Evolutionary conservation across 2,329 filamentous ascomycete genomes (phyloP).

Genomic region (Aspergillus tamarii): DNA sequence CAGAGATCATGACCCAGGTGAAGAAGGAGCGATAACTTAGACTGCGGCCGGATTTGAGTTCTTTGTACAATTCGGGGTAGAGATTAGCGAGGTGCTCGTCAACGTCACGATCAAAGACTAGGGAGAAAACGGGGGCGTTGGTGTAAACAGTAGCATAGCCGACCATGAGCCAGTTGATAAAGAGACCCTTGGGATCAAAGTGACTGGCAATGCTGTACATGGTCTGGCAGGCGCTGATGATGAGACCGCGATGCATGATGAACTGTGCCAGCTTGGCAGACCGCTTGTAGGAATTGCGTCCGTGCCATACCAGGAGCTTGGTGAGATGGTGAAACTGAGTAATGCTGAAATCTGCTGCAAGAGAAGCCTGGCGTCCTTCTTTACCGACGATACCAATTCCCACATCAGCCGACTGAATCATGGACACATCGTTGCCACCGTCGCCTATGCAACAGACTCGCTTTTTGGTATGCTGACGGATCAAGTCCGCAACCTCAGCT

Average conservation of each 20-base stretch:
- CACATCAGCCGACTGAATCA: conserved; percentile 98
- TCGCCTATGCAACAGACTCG: conserved; percentile 97
- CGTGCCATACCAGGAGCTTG: conserved; percentile 98
- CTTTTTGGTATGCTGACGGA: conserved; percentile 89
- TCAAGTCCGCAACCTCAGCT: conserved; percentile 87
- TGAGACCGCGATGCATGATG: conserved; percentile 94
- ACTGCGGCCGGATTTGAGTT: conserved; percentile 84
- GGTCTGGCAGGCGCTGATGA: conserved; percentile 94
- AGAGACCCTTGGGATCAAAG: conserved; percentile 92
- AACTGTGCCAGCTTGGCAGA: conserved; percentile 96
- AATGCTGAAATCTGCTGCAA: conserved; percentile 96
- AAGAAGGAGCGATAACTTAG: conserved; percentile 95
- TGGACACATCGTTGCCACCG: conserved; percentile 96
- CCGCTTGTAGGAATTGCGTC: conserved; percentile 94
- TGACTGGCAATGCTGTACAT: conserved; percentile 93
- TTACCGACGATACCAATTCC: conserved; percentile 98
- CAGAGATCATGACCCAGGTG: conserved; percentile 90
- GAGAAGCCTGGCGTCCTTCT: conserved; percentile 89
- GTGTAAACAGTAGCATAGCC: conserved; percentile 97
- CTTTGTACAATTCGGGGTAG: conserved; percentile 97
- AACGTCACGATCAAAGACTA: conserved; percentile 93
- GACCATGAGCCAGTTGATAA: conserved; percentile 95
- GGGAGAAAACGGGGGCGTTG: conserved; percentile 85
- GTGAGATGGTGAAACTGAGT: conserved; percentile 93
- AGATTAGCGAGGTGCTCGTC: conserved; percentile 91